Base-by-base conservation (phyloP, 306 rosid genomes). In the Quercus berberidifolia region DNA sequence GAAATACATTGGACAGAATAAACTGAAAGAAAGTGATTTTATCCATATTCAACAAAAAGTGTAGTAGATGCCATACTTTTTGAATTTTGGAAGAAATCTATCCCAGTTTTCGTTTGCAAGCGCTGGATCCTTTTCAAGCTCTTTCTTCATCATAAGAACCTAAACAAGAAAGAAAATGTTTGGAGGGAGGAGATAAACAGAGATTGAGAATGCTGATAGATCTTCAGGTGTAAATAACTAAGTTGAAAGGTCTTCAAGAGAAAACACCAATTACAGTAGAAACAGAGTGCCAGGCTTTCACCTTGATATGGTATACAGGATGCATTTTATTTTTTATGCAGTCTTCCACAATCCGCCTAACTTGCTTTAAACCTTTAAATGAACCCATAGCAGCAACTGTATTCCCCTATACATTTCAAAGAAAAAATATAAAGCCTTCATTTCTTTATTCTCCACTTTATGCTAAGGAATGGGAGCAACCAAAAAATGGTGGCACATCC, bases 251-350 rank as follows among this genome's bases (percentile, higher is more conserved):
- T 33, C 17, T 23, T 19, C 52, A 67, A 67, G 17, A 74, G 5
- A 31, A 46, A 12, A 43, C 25, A 80, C 31, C 33, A 58, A 62
- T 51, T 51, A 14, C n/a, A 10, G 12, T 21, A 57, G 69, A n/a
- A 35, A 75, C 73, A 26, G 75, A 80, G 76, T 59, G 43, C 71
- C 65, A 76, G 38, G 30, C 55, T 30, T 46, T 49, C 77, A 94
- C 99, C 97, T 92, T 94, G 49, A 94, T 94, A 88, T 92, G 90
- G 86, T 88, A 92, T 59, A 95, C 91, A 64, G 99, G 97, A 76
- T 95, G 99, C 99, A 95, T 84, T 83, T 83, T 87, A 89, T 95
- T 95, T 82, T 69, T 69, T 84, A 95, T 90, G 86, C 99, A 91
- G 52, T 95, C 99, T 82, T 95, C 97, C 74, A 95, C 94, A 59